phyloP scores from a whole-genome alignment of 1,139 yeast genomes.

The Blastobotrys malaysiensis region DNA sequence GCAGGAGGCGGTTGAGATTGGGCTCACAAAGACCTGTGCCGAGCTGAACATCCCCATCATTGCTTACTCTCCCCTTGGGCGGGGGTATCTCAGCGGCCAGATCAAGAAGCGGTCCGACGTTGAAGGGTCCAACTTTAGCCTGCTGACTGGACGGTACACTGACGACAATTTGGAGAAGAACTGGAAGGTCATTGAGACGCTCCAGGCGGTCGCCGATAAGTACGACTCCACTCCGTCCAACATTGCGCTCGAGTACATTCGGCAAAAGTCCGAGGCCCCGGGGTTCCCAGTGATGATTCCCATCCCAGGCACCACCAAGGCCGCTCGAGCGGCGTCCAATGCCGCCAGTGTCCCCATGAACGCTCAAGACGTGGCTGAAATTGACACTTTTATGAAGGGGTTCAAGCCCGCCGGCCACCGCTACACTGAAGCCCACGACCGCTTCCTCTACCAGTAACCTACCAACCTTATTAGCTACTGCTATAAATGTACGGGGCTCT shows the following conservation, averaged over 20 bases:
- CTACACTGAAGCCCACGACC: constrained; percentile 31
- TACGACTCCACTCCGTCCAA: constrained; percentile 54
- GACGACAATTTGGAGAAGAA: constrained; percentile 55
- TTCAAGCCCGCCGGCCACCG: constrained; percentile 47
- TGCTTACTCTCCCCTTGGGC: constrained; percentile 79
- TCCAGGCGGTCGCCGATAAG: constrained; percentile 42
- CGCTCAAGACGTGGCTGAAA: constrained; percentile 46
- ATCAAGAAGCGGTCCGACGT: constrained; percentile 45
- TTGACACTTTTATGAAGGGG: constrained; percentile 38
- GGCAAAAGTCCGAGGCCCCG: constrained; percentile 29
- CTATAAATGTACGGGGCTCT: too few species aligned
- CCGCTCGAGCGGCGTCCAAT: constrained; percentile 55
- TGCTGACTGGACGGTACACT: constrained; percentile 49
- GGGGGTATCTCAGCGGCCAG: constrained; percentile 68
- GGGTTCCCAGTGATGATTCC: constrained; percentile 59
- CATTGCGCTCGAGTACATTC: constrained; percentile 69
- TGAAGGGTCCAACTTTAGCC: constrained; percentile 50
- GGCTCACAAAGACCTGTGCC: constrained; percentile 50
- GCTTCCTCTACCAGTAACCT: not conserved
- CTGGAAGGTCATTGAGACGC: constrained; percentile 42
- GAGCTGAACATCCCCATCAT: constrained; percentile 60
- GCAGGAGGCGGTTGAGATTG: constrained; percentile 55
- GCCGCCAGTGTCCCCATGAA: constrained; percentile 44
- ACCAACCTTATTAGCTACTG: too few species aligned
- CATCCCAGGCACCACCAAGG: constrained; percentile 68